These are phyloP conservation scores for Hapsidospora chrysogenum DNA, from an alignment of 495 filamentous ascomycete species.

Conservation along the genomic window DNA sequence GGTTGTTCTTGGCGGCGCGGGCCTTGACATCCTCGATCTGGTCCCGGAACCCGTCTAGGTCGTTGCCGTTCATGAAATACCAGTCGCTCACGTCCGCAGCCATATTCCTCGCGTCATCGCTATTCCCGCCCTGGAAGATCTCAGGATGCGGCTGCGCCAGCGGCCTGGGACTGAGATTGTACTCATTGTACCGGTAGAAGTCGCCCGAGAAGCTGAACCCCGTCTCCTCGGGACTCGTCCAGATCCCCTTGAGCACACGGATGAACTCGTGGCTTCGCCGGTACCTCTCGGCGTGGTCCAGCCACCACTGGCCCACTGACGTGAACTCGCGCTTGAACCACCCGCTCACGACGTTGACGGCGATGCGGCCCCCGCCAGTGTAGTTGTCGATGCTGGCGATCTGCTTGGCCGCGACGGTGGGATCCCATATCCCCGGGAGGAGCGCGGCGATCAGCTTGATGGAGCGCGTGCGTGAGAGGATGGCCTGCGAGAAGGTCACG, in stretches of 20 bases:
- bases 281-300: conserved; percentile 32
- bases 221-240: too few species aligned
- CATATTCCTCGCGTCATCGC: conserved; percentile 25
- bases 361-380: conserved; percentile 23
- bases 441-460: conserved; percentile 32
- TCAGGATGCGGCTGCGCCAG: conserved; percentile 24
- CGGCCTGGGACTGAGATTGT: conserved; percentile 27
- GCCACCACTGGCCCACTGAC: conserved; percentile 33
- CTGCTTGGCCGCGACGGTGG: conserved; percentile 31
- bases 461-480: conserved; percentile 22
- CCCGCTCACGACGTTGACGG: conserved; percentile 30
- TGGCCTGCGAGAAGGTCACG: conserved; percentile 29
- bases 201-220: too few species aligned
- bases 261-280: conserved; percentile 30
- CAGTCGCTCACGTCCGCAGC: conserved; percentile 23
- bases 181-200: conserved; percentile 33
- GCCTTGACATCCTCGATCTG: conserved; percentile 28
- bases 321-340: conserved; percentile 36
- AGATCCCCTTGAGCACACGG: too few species aligned
- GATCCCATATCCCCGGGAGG: conserved; percentile 32
- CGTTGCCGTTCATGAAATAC: conserved; percentile 36
- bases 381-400: conserved; percentile 32
- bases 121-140: conserved; percentile 33
- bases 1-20: conserved; percentile 16
- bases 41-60: conserved; percentile 26